Base-by-base conservation (phyloP, 164 flowering plant species). In the Macadamia integrifolia region DNA sequence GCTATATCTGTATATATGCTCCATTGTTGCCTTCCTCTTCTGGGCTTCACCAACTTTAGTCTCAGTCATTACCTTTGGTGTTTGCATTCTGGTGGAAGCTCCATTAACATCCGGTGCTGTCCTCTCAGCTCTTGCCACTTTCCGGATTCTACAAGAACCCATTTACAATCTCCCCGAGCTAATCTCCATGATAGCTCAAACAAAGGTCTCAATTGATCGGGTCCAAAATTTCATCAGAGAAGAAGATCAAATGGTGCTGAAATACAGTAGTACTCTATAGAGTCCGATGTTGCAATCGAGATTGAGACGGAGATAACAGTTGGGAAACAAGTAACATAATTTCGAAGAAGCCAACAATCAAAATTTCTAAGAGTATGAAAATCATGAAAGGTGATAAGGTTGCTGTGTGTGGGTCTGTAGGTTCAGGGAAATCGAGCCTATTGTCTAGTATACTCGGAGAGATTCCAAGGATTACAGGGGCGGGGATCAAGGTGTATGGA, bases 1-100 rank as follows among this genome's bases (percentile, higher is more conserved):
- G 71, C 85, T 69, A 62, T 92, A 90, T 60, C 86, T 92, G 23
- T 90, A 87, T 46, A 82, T 87, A 15, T 79, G 90, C 68, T 84
- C 96, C 6, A 82, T 84, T 0, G 73, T 88, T 52, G 88, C 92
- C 28, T 90, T 88, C 67, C 87, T 92, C 72, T 92, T 92, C 58
- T 92, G 96, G 96, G 85, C 93, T 40, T 90, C 96, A 9, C 98
- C 98, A 35, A 83, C 98, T 18, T 67, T 90, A 14, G 88, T 92
- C 61, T 90, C 96, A 1, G 87, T 84, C 12, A 64, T 75, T 40
- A 90, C 98, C 8, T 92, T 90, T 68, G 85, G 88, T 17, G 88
- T 87, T 11, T 87, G 93, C 68, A 78, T 92, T 40, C 3, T 85
- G 9, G 42, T 85, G 2, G 77, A 82, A 18, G 80, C 84, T 43